Evolutionary conservation across 768 basidiomycete species (phyloP).

Genomic region (Leccinum subtestaceum): DNA sequence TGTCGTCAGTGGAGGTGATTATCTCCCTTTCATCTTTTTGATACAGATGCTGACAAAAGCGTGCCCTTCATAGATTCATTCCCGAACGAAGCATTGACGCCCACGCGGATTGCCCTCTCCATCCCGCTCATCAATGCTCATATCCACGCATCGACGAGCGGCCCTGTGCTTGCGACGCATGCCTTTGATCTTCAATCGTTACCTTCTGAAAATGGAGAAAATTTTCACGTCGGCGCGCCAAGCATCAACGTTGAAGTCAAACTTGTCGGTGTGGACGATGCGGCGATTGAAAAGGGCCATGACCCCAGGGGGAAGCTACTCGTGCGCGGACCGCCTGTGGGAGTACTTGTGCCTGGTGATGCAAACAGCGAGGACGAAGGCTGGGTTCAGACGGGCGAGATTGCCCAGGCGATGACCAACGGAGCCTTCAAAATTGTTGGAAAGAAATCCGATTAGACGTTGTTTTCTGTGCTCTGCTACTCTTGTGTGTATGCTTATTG

Average conservation of each 20-base stretch:
- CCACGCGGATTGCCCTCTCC: constrained; percentile 72
- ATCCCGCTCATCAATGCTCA: constrained; percentile 69
- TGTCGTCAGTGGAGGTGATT: constrained; percentile 69
- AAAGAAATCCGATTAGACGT: constrained; percentile 4
- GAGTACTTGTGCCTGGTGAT: constrained; percentile 38
- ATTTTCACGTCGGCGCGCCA: constrained; percentile 70
- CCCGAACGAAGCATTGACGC: constrained; percentile 48
- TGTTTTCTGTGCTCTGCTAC: not conserved
- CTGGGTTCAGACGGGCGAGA: constrained; percentile 46
- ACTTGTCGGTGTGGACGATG: constrained; percentile 67
- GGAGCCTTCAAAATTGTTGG: constrained; percentile 53
- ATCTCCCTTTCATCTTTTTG: not conserved
- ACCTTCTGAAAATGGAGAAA: constrained; percentile 34
- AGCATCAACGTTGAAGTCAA: constrained; percentile 83
- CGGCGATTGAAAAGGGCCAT: constrained; percentile 56
- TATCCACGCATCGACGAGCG: constrained; percentile 61
- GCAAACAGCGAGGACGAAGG: constrained; percentile 33
- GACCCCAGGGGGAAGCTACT: constrained; percentile 63
- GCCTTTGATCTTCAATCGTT: constrained; percentile 84
- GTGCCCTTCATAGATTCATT: constrained; percentile 42
- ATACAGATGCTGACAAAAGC: not conserved
- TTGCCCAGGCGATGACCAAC: constrained; percentile 56
- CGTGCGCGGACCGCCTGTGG: constrained; percentile 74
- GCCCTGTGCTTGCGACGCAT: constrained; percentile 80
- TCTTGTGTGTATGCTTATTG: not conserved